phyloP scores from a whole-genome alignment of 495 filamentous ascomycete genomes.

The Parachaetomium inaequale region DNA sequence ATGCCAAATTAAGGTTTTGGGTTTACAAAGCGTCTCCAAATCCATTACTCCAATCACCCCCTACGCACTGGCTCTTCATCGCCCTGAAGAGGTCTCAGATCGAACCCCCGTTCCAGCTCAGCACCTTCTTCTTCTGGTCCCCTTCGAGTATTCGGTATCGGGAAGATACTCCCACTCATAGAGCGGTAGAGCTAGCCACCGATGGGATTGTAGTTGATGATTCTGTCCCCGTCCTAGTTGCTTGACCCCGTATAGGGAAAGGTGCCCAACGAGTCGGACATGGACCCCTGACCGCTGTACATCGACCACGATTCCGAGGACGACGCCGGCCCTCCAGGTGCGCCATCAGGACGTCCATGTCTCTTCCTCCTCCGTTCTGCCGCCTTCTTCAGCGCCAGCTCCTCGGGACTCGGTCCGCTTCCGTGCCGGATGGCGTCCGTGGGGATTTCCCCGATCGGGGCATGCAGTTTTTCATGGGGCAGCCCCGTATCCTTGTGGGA shows the following conservation, averaged over 20 bases:
- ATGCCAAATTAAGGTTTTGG: no score
- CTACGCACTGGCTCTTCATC: no score
- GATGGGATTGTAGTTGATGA: not conserved
- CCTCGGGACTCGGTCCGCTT: slow-evolving; percentile 33
- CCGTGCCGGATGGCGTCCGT: slow-evolving; percentile 33
- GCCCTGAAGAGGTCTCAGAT: no score
- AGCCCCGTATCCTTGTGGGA: slow-evolving; percentile 26
- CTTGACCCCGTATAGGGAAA: not conserved
- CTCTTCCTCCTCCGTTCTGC: not conserved
- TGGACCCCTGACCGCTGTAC: not conserved
- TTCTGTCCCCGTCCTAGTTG: not conserved
- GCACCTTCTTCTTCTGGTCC: no score
- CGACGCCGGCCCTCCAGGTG: not conserved
- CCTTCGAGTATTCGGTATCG: not conserved
- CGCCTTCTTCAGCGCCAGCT: slow-evolving; percentile 23
- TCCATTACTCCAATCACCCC: no score
- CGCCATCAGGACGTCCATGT: not conserved
- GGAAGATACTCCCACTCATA: not conserved
- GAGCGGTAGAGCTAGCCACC: not conserved
- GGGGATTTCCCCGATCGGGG: slow-evolving; percentile 38
- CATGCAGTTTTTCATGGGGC: slow-evolving; percentile 33
- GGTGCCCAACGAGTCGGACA: not conserved
- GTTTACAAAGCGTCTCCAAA: no score
- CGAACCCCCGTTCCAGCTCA: no score
- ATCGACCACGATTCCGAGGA: not conserved